These are phyloP conservation scores for Candida maesae DNA, from an alignment of 805 yeast genomes.

Conservation along the genomic window DNA sequence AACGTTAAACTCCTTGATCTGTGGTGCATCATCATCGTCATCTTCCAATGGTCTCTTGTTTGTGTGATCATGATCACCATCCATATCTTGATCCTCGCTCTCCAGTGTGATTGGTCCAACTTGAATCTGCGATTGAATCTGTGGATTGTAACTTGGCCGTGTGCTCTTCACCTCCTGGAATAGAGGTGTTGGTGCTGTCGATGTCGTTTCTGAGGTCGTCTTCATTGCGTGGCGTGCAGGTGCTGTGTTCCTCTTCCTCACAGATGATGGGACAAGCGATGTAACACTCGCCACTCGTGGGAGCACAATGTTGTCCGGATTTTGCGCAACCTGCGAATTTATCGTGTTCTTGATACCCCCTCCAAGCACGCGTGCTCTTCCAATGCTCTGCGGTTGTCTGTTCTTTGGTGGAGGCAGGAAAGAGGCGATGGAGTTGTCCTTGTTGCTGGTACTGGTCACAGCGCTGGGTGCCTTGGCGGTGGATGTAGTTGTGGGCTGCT, in stretches of 20 bases:
- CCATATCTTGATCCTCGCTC: slow-evolving; percentile 3
- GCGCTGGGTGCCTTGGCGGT: too few species aligned
- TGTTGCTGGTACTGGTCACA: too few species aligned
- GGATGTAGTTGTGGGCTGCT: slow-evolving; percentile 16
- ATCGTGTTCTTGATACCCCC: slow-evolving; percentile 17
- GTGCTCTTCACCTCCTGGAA: slow-evolving; percentile 3
- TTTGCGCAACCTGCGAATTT: slow-evolving; percentile 12
- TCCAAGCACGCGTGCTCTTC: slow-evolving; percentile 16
- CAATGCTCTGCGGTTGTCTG: slow-evolving; percentile 5
- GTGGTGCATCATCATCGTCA: slow-evolving; percentile 1
- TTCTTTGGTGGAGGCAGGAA: slow-evolving; percentile 26
- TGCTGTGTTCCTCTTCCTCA: slow-evolving; percentile 17
- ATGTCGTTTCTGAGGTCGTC: not conserved
- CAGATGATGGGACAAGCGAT: slow-evolving; percentile 22
- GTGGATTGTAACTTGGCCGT: not conserved
- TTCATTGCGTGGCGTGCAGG: too few species aligned
- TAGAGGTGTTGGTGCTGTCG: not conserved
- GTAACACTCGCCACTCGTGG: slow-evolving; percentile 15
- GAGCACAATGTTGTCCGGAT: slow-evolving; percentile 20
- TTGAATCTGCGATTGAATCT: slow-evolving; percentile 1
- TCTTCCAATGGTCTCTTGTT: slow-evolving; percentile 8
- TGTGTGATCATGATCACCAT: not conserved
- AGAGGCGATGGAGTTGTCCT: slow-evolving; percentile 21
- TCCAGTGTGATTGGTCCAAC: not conserved
- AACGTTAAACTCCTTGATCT: slow-evolving; percentile 24